Percentiles rank a stretch among this genome's conserved stretches.
Evolutionary conservation across 768 basidiomycete species (phyloP).

Genomic region (Lactarius hatsudake): DNA sequence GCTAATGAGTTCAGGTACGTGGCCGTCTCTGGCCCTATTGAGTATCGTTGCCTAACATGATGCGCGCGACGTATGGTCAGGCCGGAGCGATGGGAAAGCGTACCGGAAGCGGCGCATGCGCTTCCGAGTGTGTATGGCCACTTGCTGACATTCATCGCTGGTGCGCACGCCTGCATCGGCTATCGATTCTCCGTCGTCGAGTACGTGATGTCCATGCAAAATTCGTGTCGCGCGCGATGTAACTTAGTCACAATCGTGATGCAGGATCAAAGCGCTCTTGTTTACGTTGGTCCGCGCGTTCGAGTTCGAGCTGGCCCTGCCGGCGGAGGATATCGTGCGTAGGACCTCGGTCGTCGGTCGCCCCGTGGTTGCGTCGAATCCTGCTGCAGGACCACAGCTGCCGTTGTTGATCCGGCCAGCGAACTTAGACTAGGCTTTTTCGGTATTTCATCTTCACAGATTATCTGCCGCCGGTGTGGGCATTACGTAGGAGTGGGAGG

Average conservation of each 20-base stretch:
- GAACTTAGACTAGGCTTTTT: neutral
- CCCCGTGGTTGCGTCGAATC: conserved; percentile 21
- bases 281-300: conserved; percentile 31
- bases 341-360: conserved; percentile 19
- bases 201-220: conserved; percentile 19
- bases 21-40: too few species aligned
- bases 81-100: conserved; percentile 27
- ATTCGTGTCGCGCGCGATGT: neutral
- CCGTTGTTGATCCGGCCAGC: conserved; percentile 21
- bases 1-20: conserved; percentile 33
- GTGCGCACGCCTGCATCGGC: conserved; percentile 34
- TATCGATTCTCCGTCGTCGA: conserved; percentile 32
- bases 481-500: too few species aligned
- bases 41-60: neutral
- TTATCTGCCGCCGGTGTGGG: neutral
- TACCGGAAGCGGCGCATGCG: conserved; percentile 18
- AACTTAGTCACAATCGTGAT: neutral
- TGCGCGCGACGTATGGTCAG: neutral
- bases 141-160: conserved; percentile 34
- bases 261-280: conserved; percentile 31
- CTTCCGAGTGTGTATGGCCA: conserved; percentile 26
- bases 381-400: conserved; percentile 22
- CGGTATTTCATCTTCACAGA: neutral
- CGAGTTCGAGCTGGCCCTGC: conserved; percentile 27
- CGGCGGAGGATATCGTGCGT: conserved; percentile 22